Conservation (phyloP, 1,139 yeast species). For the Ogataea hybrid region DNA sequence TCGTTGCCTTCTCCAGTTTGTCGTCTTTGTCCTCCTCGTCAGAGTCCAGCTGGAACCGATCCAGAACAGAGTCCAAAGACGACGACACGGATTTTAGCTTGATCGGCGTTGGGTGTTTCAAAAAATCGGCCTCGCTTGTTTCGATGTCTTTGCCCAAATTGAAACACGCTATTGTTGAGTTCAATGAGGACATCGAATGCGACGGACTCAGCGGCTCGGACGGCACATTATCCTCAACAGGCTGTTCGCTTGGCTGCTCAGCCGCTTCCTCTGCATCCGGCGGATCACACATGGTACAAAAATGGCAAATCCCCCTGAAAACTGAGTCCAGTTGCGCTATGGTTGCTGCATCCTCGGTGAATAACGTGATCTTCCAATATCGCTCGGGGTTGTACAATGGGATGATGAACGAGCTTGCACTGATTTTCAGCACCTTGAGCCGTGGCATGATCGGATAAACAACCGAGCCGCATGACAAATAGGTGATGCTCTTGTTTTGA, state of each 20-base stretch:
- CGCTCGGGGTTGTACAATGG: slow-evolving; percentile 71
- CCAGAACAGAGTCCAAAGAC: slow-evolving; percentile 51
- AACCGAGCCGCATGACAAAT: slow-evolving; percentile 56
- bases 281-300: slow-evolving; percentile 31
- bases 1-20: neutral
- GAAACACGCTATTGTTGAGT: slow-evolving; percentile 34
- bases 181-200: slow-evolving; percentile 26
- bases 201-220: slow-evolving; percentile 9
- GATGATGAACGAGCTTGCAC: slow-evolving; percentile 52
- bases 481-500: slow-evolving; percentile 57
- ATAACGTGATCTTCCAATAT: slow-evolving; percentile 63
- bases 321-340: slow-evolving; percentile 39
- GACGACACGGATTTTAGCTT: slow-evolving; percentile 31
- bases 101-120: slow-evolving; percentile 24
- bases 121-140: slow-evolving; percentile 10
- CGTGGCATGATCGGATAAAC: slow-evolving; percentile 67
- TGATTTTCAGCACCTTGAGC: slow-evolving; percentile 54
- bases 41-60: slow-evolving; percentile 43
- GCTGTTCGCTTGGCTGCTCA: too few species aligned
- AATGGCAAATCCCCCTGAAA: slow-evolving; percentile 43
- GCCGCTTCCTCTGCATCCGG: neutral
- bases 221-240: slow-evolving; percentile 3
- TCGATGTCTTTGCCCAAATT: slow-evolving; percentile 28
- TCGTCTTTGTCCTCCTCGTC: slow-evolving; percentile 26
- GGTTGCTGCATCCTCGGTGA: slow-evolving; percentile 36